Percentiles rank a stretch among this genome's conserved stretches.
Evolutionary conservation across 2,329 filamentous ascomycete genomes (phyloP).

Genomic region (Pyrenochaeta sp.): DNA sequence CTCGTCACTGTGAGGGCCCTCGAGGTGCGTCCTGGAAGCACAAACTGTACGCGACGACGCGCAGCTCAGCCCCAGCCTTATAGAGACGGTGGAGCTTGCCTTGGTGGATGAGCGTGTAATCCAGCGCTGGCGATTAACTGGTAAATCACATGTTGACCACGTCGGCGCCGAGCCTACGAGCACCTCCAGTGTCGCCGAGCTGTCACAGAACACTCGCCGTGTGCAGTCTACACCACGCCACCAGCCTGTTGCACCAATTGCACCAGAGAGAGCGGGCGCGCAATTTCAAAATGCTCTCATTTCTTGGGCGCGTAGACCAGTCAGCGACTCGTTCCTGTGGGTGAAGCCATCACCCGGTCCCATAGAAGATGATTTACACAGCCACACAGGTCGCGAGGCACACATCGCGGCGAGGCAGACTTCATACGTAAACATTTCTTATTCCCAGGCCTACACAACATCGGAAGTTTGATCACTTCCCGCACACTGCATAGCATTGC

Average conservation of each 20-base stretch:
- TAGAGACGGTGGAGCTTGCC: slow-evolving; percentile 9
- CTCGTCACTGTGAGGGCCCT: slow-evolving; percentile 7
- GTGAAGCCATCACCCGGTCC: slow-evolving; percentile 18
- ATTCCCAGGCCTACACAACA: slow-evolving; percentile 9
- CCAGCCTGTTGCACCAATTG: slow-evolving; percentile 13
- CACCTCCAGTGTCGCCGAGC: slow-evolving; percentile 13
- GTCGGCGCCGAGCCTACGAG: slow-evolving; percentile 10
- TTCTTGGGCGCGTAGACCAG: slow-evolving; percentile 15
- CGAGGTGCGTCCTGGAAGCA: slow-evolving; percentile 1
- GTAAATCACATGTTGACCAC: not conserved
- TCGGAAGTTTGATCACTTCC: not conserved
- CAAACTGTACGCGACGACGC: slow-evolving; percentile 3
- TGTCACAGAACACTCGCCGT: slow-evolving; percentile 22
- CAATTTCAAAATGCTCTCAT: slow-evolving; percentile 6
- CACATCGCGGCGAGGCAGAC: slow-evolving; percentile 34
- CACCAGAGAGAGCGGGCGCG: not conserved
- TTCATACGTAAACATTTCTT: slow-evolving; percentile 16
- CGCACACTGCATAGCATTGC: slow-evolving; percentile 14
- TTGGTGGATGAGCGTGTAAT: not conserved
- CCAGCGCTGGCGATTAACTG: slow-evolving; percentile 4
- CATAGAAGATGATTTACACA: slow-evolving; percentile 24
- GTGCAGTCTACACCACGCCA: not conserved
- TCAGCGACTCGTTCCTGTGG: slow-evolving; percentile 10
- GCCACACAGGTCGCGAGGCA: slow-evolving; percentile 36
- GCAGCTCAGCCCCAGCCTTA: slow-evolving; percentile 21